These are phyloP conservation scores for Apostasia shenzhenica DNA, from an alignment of 106 monocot species.

Conservation along the genomic window DNA sequence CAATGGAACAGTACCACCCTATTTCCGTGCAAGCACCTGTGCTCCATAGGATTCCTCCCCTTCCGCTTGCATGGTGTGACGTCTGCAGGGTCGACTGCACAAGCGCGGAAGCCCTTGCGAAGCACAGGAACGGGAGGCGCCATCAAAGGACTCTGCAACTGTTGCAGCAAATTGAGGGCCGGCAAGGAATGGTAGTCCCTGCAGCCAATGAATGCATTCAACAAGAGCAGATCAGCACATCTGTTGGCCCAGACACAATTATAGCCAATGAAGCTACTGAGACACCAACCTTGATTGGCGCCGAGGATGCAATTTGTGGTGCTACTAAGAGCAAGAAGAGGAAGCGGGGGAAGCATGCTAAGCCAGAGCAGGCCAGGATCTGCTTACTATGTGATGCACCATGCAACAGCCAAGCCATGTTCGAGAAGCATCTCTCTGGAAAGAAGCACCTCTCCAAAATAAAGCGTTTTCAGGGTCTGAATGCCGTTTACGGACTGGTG, in stretches of 20 bases:
- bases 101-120: neutral
- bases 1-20: neutral
- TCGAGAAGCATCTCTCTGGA: neutral
- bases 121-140: slow-evolving; percentile 1
- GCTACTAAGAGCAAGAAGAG: neutral
- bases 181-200: neutral
- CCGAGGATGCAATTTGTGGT: neutral
- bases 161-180: neutral
- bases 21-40: neutral
- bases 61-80: neutral
- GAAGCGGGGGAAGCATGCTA: neutral
- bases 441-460: neutral
- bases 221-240: neutral
- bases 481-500: neutral
- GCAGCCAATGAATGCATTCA: neutral
- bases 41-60: neutral
- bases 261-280: neutral
- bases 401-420: neutral
- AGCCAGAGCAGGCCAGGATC: neutral
- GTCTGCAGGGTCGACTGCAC: neutral
- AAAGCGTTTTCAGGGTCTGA: neutral
- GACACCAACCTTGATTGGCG: neutral
- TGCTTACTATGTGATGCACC: neutral
- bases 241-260: neutral
- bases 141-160: neutral